Percentiles rank a stretch among this genome's conserved stretches.
phyloP scores from a whole-genome alignment of 2,329 filamentous ascomycete genomes.

The Ceratocystis albifundus region DNA sequence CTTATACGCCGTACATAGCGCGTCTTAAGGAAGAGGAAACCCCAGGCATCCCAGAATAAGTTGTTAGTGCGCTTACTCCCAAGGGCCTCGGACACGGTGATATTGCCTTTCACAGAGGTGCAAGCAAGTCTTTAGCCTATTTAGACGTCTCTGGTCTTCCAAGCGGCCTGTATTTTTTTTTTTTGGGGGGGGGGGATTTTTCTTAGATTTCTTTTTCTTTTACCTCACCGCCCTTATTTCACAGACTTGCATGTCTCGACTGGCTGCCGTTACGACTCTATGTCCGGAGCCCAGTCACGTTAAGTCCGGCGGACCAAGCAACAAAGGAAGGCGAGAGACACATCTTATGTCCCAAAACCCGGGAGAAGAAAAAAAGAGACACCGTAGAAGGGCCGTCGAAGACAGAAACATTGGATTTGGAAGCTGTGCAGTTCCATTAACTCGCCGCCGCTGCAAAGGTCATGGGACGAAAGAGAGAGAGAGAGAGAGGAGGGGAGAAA shows the following conservation, averaged over 20 bases:
- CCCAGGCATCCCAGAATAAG: background rate
- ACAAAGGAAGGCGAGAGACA: background rate
- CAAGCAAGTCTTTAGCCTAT: background rate
- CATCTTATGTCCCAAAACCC: background rate
- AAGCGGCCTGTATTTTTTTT: background rate
- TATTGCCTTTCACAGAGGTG: conserved; percentile 7
- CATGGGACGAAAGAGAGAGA: background rate
- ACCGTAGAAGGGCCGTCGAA: conserved; percentile 8
- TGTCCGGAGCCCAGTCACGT: background rate
- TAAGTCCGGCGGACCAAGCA: background rate
- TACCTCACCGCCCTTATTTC: background rate
- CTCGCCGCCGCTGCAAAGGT: background rate
- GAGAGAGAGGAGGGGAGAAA: background rate
- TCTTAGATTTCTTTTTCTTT: background rate
- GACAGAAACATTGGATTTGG: background rate
- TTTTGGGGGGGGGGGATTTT: too few relatives aligned
- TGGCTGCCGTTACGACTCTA: background rate
- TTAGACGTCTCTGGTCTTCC: background rate
- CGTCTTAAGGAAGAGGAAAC: too few relatives aligned
- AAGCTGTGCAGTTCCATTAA: background rate
- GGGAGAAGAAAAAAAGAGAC: background rate
- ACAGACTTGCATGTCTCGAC: background rate
- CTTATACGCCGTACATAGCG: too few relatives aligned
- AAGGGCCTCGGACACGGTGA: conserved; percentile 5
- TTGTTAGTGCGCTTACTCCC: conserved; percentile 9